Conservation (phyloP, 805 yeast genomes). For the Hanseniaspora nectarophila region DNA sequence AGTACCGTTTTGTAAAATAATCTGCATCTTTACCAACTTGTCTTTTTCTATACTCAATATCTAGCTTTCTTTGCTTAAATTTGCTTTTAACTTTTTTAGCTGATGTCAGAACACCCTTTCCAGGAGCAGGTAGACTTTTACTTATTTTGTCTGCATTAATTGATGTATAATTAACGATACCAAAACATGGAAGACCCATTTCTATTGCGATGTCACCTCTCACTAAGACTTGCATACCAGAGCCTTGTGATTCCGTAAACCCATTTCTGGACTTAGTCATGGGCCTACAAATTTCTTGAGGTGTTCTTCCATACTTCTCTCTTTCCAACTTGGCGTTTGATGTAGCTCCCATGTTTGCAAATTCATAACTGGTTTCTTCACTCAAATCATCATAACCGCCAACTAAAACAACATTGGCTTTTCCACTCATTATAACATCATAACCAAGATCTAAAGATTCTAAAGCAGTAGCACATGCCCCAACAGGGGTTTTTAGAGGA, state of each 20-base stretch:
- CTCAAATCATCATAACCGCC: slow-evolving; percentile 92
- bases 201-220: slow-evolving; percentile 68
- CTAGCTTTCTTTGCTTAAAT: slow-evolving; percentile 15
- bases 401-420: slow-evolving; percentile 73
- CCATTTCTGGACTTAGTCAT: slow-evolving; percentile 77
- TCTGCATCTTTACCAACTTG: no score
- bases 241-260: slow-evolving; percentile 89
- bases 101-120: slow-evolving; percentile 80
- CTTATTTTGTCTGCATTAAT: slow-evolving; percentile 87
- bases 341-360: slow-evolving; percentile 87
- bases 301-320: slow-evolving; percentile 66
- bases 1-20: slow-evolving; percentile 64
- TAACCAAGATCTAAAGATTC: slow-evolving; percentile 80
- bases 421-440: slow-evolving; percentile 68
- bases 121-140: slow-evolving; percentile 88
- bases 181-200: slow-evolving; percentile 90
- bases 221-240: slow-evolving; percentile 83
- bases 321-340: slow-evolving; percentile 61
- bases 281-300: slow-evolving; percentile 85
- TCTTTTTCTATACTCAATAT: slow-evolving; percentile 17
- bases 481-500: slow-evolving; percentile 86
- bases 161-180: slow-evolving; percentile 67
- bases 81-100: slow-evolving; percentile 53
- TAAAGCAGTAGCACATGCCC: slow-evolving; percentile 87
- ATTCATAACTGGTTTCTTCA: slow-evolving; percentile 80